phyloP scores from a whole-genome alignment of 257 asterid genomes.

The Coffea canephora region DNA sequence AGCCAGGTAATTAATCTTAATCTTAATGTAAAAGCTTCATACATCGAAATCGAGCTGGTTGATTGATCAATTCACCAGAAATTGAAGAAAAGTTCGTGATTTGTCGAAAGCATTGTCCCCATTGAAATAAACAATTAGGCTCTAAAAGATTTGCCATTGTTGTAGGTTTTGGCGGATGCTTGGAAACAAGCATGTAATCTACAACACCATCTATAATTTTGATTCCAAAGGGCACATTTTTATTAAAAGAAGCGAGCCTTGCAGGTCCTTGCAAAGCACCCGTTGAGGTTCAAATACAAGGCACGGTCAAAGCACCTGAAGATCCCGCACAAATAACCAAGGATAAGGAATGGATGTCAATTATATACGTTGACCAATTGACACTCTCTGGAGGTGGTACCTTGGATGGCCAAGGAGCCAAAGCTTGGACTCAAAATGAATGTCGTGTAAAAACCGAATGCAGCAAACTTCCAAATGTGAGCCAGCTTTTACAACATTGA shows the following conservation, averaged over 20 bases:
- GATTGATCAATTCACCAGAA: too few relatives aligned
- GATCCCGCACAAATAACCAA: constrained; percentile 24
- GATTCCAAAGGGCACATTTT: constrained; percentile 40
- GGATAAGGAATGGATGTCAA: constrained; percentile 38
- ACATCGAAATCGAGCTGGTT: too few relatives aligned
- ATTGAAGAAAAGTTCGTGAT: too few relatives aligned
- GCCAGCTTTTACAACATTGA: too few relatives aligned
- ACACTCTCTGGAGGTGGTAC: constrained; percentile 47
- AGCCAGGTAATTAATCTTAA: too few relatives aligned
- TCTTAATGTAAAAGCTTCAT: too few relatives aligned
- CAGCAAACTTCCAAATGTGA: too few relatives aligned
- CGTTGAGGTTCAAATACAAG: constrained; percentile 35
- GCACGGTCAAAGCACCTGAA: constrained; percentile 31
- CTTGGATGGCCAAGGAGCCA: constrained; percentile 42
- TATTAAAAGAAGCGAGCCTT: constrained; percentile 25
- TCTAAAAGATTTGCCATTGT: background rate
- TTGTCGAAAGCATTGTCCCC: too few relatives aligned
- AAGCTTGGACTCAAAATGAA: constrained; percentile 46
- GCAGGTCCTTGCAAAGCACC: constrained; percentile 34
- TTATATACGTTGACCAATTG: constrained; percentile 32
- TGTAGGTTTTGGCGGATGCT: constrained; percentile 32
- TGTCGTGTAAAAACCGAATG: constrained; percentile 22
- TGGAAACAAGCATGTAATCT: background rate
- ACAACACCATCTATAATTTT: constrained; percentile 21
- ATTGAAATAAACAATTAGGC: too few relatives aligned